These are phyloP conservation scores for Plectosphaerella cucumerina DNA, from an alignment of 2,329 filamentous ascomycete genomes.

Conservation along the genomic window DNA sequence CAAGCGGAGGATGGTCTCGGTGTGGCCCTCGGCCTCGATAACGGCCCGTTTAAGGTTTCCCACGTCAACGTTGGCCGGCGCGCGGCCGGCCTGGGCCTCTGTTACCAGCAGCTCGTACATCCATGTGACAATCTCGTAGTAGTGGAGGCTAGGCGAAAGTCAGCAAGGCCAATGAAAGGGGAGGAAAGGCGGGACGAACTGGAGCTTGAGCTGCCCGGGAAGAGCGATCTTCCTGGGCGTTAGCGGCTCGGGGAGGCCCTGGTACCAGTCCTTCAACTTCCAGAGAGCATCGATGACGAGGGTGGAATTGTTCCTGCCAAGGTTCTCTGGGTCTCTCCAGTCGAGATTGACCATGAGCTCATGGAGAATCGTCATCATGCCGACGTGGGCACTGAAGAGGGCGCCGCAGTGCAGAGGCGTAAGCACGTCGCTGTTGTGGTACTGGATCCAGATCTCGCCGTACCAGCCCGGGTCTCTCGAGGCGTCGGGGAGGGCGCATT, in stretches of 20 bases:
- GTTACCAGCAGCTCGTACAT: constrained; percentile 20
- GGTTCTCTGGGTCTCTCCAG: no score
- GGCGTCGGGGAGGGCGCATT: constrained; percentile 22
- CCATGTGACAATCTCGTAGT: constrained; percentile 17
- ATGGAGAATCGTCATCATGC: no score
- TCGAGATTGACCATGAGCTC: no score
- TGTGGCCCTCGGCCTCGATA: constrained; percentile 13
- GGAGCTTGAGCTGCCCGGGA: constrained; percentile 29
- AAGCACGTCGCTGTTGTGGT: constrained; percentile 20
- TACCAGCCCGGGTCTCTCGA: constrained; percentile 20
- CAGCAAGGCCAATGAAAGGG: not conserved
- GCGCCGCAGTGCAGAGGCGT: constrained; percentile 19
- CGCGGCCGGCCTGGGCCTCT: constrained; percentile 4
- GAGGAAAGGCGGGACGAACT: constrained; percentile 20
- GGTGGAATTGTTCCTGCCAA: no score
- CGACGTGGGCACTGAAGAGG: constrained; percentile 13
- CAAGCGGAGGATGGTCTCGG: constrained; percentile 19
- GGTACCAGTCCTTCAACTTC: constrained; percentile 22
- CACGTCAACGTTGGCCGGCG: no score
- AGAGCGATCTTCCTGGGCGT: constrained; percentile 22
- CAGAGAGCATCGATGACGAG: constrained; percentile 10
- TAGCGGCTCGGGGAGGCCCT: constrained; percentile 18
- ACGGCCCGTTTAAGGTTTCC: constrained; percentile 9
- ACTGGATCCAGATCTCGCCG: constrained; percentile 30
- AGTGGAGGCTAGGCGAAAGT: constrained; percentile 12